Percentiles rank a stretch among this genome's conserved stretches.
Conservation (phyloP, 2,329 filamentous ascomycete species). For the Fusarium pseudonygamai region DNA sequence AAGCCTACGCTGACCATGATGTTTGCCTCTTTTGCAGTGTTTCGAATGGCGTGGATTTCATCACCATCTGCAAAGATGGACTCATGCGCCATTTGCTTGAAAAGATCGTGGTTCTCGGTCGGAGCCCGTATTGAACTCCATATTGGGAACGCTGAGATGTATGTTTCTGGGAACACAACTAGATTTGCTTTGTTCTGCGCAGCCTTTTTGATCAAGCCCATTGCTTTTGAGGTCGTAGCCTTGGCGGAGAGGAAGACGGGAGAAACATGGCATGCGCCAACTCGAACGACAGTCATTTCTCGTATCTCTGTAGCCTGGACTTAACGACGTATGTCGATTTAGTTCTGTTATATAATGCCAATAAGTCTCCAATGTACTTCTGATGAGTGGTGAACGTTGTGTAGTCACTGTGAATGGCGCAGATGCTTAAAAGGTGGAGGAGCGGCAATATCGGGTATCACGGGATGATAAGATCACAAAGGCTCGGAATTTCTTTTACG, state of each 20-base stretch:
- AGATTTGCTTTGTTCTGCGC: constrained; percentile 56
- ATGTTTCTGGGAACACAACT: constrained; percentile 64
- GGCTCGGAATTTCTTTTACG: not conserved
- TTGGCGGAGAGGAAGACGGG: constrained; percentile 59
- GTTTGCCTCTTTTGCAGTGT: constrained; percentile 48
- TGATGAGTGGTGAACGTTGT: not conserved
- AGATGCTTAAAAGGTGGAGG: not conserved
- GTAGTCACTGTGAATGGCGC: not conserved
- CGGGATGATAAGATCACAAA: not conserved
- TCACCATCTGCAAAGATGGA: constrained; percentile 57
- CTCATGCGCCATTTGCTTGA: constrained; percentile 56
- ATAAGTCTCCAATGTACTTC: too few species aligned
- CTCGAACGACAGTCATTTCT: constrained; percentile 4
- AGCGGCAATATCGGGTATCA: not conserved
- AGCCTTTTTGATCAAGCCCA: constrained; percentile 56
- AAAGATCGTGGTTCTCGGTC: constrained; percentile 60
- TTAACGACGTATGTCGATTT: not conserved
- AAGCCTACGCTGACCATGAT: constrained; percentile 60
- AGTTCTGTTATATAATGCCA: too few species aligned
- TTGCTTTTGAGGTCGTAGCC: constrained; percentile 57
- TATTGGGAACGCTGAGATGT: constrained; percentile 62
- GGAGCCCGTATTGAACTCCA: constrained; percentile 60
- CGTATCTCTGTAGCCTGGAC: fast-evolving
- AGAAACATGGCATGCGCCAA: constrained; percentile 51
- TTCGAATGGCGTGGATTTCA: constrained; percentile 54